These are phyloP conservation scores for Syzygium aromaticum DNA, from an alignment of 345 rosid genomes.

Conservation along the genomic window DNA sequence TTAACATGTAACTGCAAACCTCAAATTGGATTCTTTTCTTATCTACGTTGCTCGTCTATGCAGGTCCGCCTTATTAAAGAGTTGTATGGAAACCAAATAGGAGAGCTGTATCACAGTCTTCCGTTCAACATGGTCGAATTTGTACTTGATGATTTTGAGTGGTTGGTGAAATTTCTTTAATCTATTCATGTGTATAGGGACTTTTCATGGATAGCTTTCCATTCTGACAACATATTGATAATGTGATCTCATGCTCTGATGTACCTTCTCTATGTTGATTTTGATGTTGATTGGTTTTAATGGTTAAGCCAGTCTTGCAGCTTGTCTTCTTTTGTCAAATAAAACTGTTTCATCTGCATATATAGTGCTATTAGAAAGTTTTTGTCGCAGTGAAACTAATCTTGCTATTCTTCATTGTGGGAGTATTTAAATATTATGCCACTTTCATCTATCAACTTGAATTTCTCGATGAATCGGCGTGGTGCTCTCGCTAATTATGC, in stretches of 20 bases:
- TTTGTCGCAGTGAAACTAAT: background rate
- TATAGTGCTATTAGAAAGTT: background rate
- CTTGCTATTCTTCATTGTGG: background rate
- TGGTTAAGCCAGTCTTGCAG: background rate
- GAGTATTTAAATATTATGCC: background rate
- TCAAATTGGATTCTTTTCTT: background rate
- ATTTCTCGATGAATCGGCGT: background rate
- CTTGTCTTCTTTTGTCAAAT: background rate
- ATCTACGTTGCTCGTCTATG: background rate
- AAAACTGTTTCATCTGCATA: background rate
- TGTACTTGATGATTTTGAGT: conserved; percentile 59
- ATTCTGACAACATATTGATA: background rate
- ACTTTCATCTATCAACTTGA: background rate
- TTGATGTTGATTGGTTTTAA: background rate
- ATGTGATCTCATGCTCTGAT: background rate
- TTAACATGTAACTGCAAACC: background rate
- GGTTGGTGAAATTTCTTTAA: conserved; percentile 34
- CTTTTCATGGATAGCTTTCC: background rate
- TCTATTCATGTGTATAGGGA: background rate
- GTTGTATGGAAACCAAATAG: conserved; percentile 87
- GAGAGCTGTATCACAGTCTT: conserved; percentile 84
- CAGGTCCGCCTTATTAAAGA: conserved; percentile 91
- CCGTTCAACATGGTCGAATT: conserved; percentile 93
- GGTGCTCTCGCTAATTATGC: background rate
- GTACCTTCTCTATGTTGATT: background rate